Evolutionary conservation across 2,329 filamentous ascomycete species (phyloP).

Genomic region (Cryphonectria naterciae): DNA sequence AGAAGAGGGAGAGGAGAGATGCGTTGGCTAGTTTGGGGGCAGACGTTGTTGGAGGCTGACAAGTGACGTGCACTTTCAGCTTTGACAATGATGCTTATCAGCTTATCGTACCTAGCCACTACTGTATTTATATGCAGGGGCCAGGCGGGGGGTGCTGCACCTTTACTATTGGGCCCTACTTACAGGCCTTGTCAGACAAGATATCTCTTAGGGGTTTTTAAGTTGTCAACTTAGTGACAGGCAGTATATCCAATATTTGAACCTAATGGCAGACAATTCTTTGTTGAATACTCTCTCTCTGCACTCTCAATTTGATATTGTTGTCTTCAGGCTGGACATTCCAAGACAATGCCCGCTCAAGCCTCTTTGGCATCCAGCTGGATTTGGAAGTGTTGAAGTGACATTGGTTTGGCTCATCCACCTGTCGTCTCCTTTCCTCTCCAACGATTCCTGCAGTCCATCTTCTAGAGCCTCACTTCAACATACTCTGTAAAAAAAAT

Average conservation of each 20-base stretch:
- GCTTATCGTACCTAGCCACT: not conserved
- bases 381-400: not conserved
- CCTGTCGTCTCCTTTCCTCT: not conserved
- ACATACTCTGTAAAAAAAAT: not conserved
- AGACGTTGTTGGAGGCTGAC: not conserved
- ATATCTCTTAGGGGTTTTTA: no score
- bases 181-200: no score
- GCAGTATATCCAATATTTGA: not conserved
- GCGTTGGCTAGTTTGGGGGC: not conserved
- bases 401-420: not conserved
- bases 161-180: not conserved
- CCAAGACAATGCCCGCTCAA: no score
- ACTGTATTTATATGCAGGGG: not conserved
- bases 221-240: no score
- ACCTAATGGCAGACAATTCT: not conserved
- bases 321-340: no score
- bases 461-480: not conserved
- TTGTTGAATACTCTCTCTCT: not conserved
- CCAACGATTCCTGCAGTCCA: not conserved
- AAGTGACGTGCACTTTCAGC: slow-evolving; percentile 10
- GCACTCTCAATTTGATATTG: no score
- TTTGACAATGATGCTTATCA: not conserved
- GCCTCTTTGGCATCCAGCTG: no score
- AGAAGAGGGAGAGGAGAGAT: not conserved
- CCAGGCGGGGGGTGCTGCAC: not conserved